phyloP scores from a whole-genome alignment of 345 rosid species.

The sweet orange (Citrus sinensis) region DVS_A1.0 CM039161.1:7278501-7279000 shows the following conservation, averaged over 20 bases:
- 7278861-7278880: neutral
- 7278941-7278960: neutral
- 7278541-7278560: conserved; percentile 83
- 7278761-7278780: conserved; percentile 81
- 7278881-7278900: conserved; percentile 27
- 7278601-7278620: conserved; percentile 65
- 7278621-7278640: conserved; percentile 68
- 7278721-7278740: conserved; percentile 55
- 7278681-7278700: conserved; percentile 28
- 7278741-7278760: conserved; percentile 72
- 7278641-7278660: conserved; percentile 24
- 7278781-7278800: conserved; percentile 51
- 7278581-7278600: conserved; percentile 88
- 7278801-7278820: conserved; percentile 18
- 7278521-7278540: conserved; percentile 82
- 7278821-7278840: conserved; percentile 7
- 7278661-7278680: conserved; percentile 13
- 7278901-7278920: neutral
- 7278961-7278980: neutral
- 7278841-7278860: conserved; percentile 8
- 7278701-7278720: conserved; percentile 69
- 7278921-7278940: conserved; percentile 12
- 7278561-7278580: conserved; percentile 70
- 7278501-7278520: conserved; percentile 67
- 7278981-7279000: neutral